Base-by-base conservation (phyloP, 139 green algal genomes). In the Closterium sp. region DNA sequence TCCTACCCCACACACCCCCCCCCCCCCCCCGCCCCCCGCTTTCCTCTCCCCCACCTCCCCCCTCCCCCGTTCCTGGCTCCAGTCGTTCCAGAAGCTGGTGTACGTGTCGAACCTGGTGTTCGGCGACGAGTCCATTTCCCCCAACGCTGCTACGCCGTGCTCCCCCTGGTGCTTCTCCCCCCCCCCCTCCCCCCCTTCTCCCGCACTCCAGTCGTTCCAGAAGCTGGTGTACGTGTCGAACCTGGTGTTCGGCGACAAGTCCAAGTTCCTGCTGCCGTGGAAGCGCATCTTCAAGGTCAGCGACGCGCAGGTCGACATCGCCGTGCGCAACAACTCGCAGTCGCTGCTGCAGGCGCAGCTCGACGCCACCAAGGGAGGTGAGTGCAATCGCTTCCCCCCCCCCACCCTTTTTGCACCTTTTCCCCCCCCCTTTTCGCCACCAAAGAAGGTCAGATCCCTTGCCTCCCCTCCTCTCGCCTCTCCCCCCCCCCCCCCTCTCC, bases 21-120 rank as follows among this genome's bases (percentile, higher is more conserved):
- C 55, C 55, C 9, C 55, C 55, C 16, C 12, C n/a, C n/a, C n/a
- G n/a, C n/a, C n/a, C n/a, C n/a, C n/a, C n/a, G n/a, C 16, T 76
- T 76, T 19, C 55, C 10, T 28, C 25, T 19, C 55, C 55, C 12
- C 55, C 16, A 28, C 55, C 16, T 19, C 25, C 55, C 55, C 16
- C 55, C 0, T 76, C 55, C 55, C 16, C 16, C 55, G 25, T 19
- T 76, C 55, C 55, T 12, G 0, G 25, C 55, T 12, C 3, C 92
- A 86, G 85, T 96, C 96, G 66, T 99, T 99, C 94, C 97, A 99
- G 95, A 98, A 98, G 94, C 96, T 99, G 34, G 97, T 99, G 87
- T 99, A 99, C 92, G 94, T 99, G 16, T 98, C 96, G 36, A 94
- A 95, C 36, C 91, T 97, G 9, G 93, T 95, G 6, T 96, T 96